A percentile compares a stretch with the other conserved stretches of the same genome.
These are phyloP conservation scores for Fusarium secorum DNA, from an alignment of 2,329 filamentous ascomycete genomes.

Conservation along the genomic window DNA sequence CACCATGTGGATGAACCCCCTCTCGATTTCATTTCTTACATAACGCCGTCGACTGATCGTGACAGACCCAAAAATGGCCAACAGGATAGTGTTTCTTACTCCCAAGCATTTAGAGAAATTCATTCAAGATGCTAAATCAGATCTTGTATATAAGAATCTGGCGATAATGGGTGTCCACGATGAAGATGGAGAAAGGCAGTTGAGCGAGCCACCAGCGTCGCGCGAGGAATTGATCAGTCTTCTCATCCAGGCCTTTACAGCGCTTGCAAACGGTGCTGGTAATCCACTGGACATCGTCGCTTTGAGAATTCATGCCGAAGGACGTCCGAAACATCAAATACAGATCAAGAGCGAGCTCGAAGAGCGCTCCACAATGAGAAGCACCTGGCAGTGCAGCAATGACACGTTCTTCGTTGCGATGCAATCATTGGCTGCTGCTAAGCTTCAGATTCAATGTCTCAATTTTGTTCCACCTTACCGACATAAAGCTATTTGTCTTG, in stretches of 20 bases:
- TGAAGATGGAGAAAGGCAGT: neutral
- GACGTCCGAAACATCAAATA: neutral
- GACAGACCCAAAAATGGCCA: neutral
- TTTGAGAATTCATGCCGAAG: neutral
- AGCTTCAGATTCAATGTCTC: neutral
- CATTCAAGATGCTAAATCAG: neutral
- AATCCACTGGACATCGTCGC: neutral
- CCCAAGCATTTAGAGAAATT: neutral
- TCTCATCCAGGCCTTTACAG: neutral
- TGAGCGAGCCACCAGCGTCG: neutral
- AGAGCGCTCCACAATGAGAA: neutral
- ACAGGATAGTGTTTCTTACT: neutral
- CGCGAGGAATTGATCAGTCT: neutral
- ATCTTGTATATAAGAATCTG: neutral
- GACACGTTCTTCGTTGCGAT: neutral
- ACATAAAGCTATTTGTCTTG: neutral
- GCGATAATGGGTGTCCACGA: neutral
- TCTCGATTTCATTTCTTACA: too few relatives aligned
- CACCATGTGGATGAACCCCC: too few relatives aligned
- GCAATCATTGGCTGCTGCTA: neutral
- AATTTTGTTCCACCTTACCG: neutral
- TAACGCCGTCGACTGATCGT: neutral
- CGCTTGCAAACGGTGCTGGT: neutral
- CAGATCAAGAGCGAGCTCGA: neutral
- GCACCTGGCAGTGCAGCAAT: neutral